Percentiles rank a stretch among this genome's conserved stretches.
Conservation (phyloP, 1,139 yeast species). For the Candida albicans region DNA sequence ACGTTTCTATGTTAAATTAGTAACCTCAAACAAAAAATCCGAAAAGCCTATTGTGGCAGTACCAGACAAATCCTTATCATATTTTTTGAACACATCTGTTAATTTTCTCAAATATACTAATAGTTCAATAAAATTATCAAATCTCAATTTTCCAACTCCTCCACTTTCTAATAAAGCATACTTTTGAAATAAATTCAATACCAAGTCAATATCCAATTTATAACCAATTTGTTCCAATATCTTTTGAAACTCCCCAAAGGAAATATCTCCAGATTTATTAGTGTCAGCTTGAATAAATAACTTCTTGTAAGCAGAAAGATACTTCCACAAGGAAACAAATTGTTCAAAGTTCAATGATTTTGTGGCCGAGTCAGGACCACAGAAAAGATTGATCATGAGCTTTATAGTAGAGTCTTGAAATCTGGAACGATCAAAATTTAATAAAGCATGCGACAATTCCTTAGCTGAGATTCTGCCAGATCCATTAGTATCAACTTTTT, state of each 20-base stretch:
- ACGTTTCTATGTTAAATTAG: slow-evolving; percentile 26
- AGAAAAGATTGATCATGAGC: slow-evolving; percentile 65
- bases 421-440: slow-evolving; percentile 64
- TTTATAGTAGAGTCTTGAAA: slow-evolving; percentile 64
- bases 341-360: slow-evolving; percentile 54
- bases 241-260: slow-evolving; percentile 65
- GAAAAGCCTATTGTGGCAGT: slow-evolving; percentile 75
- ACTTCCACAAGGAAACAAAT: slow-evolving; percentile 72
- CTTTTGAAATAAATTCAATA: slow-evolving; percentile 59
- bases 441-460: slow-evolving; percentile 62
- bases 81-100: slow-evolving; percentile 77
- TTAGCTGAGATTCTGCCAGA: slow-evolving; percentile 58
- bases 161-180: slow-evolving; percentile 47
- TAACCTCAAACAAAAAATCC: slow-evolving; percentile 70
- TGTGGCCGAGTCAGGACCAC: slow-evolving; percentile 28
- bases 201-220: slow-evolving; percentile 60
- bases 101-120: slow-evolving; percentile 74
- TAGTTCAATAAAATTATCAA: slow-evolving; percentile 81
- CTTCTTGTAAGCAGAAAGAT: slow-evolving; percentile 69
- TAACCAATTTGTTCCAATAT: slow-evolving; percentile 74
- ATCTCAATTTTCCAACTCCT: slow-evolving; percentile 60
- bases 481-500: slow-evolving; percentile 52
- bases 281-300: slow-evolving; percentile 64
- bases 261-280: slow-evolving; percentile 60
- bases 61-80: slow-evolving; percentile 75